Conservation (phyloP, 441 rosid species). For the Manihot esculenta region DNA sequence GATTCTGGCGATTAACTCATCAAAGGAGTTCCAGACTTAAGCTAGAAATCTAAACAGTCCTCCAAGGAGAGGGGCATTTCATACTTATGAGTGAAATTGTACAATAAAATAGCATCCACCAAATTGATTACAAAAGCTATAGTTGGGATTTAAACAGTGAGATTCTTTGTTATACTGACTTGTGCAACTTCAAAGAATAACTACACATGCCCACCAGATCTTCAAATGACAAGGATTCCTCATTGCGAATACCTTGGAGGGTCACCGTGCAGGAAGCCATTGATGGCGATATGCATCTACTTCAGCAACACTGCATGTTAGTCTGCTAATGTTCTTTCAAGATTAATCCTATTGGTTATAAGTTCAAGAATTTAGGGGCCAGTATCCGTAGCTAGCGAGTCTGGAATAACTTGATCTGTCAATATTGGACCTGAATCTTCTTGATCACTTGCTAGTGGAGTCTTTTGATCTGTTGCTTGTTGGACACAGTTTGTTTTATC, state of each 20-base stretch:
- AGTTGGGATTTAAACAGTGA: background rate
- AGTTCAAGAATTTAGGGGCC: slow-evolving; percentile 33
- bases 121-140: slow-evolving; percentile 2
- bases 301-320: slow-evolving; percentile 1
- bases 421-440: slow-evolving; percentile 26
- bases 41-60: too few relatives aligned
- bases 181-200: background rate
- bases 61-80: too few relatives aligned
- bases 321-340: background rate
- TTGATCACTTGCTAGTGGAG: slow-evolving; percentile 20
- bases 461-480: slow-evolving; percentile 23
- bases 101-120: slow-evolving; percentile 15
- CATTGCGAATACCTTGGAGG: slow-evolving; percentile 1
- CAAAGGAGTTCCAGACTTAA: too few relatives aligned
- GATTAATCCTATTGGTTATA: slow-evolving; percentile 15
- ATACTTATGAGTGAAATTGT: slow-evolving; percentile 3
- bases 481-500: slow-evolving; percentile 28
- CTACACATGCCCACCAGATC: slow-evolving; percentile 2
- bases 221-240: background rate
- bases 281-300: slow-evolving; percentile 1
- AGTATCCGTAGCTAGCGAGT: slow-evolving; percentile 25
- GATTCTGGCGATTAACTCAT: too few relatives aligned
- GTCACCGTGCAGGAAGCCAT: slow-evolving; percentile 3
- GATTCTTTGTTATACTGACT: slow-evolving; percentile 1
- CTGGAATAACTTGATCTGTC: slow-evolving; percentile 28